Conservation (phyloP, 2,329 filamentous ascomycete genomes). For the Diplocarpon mali region DNA sequence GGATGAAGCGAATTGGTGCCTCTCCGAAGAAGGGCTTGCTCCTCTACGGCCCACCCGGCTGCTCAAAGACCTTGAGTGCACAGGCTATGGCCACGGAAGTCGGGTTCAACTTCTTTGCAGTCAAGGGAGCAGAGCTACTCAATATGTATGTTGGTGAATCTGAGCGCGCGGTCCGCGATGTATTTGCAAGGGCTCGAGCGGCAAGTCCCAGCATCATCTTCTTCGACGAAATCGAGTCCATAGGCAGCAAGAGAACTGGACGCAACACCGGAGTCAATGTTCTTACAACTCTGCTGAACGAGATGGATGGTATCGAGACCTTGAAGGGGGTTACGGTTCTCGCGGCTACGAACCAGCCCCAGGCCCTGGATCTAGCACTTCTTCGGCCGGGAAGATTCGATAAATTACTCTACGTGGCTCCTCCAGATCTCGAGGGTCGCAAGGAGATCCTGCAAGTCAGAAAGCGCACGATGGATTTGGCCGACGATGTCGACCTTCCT, state of each 20-base stretch:
- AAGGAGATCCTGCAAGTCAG: conserved; percentile 66
- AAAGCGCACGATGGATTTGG: conserved; percentile 47
- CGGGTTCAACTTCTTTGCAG: conserved; percentile 84
- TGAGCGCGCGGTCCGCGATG: conserved; percentile 71
- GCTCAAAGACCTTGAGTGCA: conserved; percentile 86
- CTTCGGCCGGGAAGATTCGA: conserved; percentile 81
- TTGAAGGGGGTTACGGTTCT: conserved; percentile 76
- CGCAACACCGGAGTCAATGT: conserved; percentile 59
- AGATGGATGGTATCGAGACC: conserved; percentile 90
- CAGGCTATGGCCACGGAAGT: conserved; percentile 87
- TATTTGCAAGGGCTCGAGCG: conserved; percentile 77
- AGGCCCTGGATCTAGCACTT: conserved; percentile 74
- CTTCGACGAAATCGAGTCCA: conserved; percentile 92
- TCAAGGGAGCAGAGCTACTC: conserved; percentile 86
- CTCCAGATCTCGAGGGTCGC: conserved; percentile 62
- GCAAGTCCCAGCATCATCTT: conserved; percentile 89
- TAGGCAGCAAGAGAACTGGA: conserved; percentile 40
- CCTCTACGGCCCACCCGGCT: conserved; percentile 85
- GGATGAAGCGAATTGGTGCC: conserved; percentile 38
- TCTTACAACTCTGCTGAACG: conserved; percentile 78
- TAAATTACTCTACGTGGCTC: conserved; percentile 73
- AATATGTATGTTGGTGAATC: conserved; percentile 98
- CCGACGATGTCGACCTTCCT: conserved; percentile 52
- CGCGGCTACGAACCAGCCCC: conserved; percentile 84
- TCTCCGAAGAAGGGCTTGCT: conserved; percentile 71